phyloP scores from a whole-genome alignment of 495 filamentous ascomycete genomes.

The Cetradonia linearis region DNA sequence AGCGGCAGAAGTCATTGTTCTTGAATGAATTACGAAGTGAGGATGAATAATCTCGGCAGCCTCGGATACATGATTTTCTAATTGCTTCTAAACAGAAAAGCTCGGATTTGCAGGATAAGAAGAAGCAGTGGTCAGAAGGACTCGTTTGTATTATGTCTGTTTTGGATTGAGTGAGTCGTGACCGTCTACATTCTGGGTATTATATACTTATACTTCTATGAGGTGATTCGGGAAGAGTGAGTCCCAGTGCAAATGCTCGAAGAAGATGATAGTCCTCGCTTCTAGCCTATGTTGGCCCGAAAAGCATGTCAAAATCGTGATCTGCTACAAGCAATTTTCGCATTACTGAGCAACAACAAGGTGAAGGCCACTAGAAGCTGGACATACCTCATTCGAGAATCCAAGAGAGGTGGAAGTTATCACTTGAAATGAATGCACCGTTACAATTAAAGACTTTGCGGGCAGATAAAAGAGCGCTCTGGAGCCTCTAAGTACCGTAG shows the following conservation, averaged over 20 bases:
- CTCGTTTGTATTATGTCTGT: too few species aligned
- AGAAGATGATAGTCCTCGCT: not conserved
- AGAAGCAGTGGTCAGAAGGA: not conserved
- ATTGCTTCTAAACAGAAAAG: not conserved
- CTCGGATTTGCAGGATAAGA: not conserved
- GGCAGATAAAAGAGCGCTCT: not conserved
- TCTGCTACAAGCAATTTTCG: not conserved
- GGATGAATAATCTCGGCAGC: not conserved
- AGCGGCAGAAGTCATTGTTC: conserved; percentile 4
- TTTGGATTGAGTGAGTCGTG: not conserved
- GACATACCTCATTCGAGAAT: not conserved
- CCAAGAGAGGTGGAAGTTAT: not conserved
- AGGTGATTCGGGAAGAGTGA: not conserved
- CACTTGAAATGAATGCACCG: not conserved
- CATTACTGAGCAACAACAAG: not conserved
- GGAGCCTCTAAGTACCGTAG: not conserved
- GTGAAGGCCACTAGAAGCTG: not conserved
- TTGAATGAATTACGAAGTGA: not conserved
- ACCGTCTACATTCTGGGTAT: not conserved
- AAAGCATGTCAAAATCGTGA: not conserved
- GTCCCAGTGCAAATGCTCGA: not conserved
- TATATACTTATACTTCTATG: not conserved
- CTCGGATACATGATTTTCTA: not conserved
- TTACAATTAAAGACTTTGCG: not conserved
- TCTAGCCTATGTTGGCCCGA: not conserved